A percentile compares a stretch with the other conserved stretches of the same genome.
Conservation (phyloP, 768 basidiomycete genomes). For the Russula ochroleuca region DNA sequence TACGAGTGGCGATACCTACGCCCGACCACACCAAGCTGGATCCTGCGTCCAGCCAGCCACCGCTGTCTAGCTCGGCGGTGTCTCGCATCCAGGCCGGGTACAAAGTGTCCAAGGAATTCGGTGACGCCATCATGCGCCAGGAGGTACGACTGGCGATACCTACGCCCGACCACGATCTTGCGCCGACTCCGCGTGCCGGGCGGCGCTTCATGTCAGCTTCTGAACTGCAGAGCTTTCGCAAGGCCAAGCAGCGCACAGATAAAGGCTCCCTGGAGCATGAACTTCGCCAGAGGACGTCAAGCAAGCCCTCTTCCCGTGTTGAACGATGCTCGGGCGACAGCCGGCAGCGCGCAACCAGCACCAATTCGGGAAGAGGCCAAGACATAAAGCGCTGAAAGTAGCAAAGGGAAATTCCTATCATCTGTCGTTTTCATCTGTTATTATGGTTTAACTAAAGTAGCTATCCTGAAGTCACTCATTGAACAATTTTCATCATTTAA, state of each 20-base stretch:
- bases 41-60: no score
- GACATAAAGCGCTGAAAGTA: neutral
- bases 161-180: neutral
- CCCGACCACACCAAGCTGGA: neutral
- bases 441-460: constrained; percentile 11
- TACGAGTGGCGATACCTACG: constrained; percentile 6
- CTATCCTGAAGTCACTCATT: neutral
- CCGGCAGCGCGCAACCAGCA: neutral
- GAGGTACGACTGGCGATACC: constrained; percentile 12
- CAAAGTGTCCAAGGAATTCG: constrained; percentile 17
- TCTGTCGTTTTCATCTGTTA: neutral
- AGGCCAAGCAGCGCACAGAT: neutral
- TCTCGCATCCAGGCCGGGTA: constrained; percentile 17
- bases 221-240: constrained; percentile 1
- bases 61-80: constrained; percentile 1
- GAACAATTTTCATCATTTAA: neutral
- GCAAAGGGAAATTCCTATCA: neutral
- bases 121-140: constrained; percentile 12
- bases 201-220: constrained; percentile 12
- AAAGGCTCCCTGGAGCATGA: neutral
- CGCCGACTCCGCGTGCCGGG: neutral
- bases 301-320: neutral
- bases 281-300: constrained; percentile 1
- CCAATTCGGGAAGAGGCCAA: neutral
- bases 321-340: neutral